Conservation (phyloP, 176 grass and related monocot species). For the Cocos nucifera region DNA sequence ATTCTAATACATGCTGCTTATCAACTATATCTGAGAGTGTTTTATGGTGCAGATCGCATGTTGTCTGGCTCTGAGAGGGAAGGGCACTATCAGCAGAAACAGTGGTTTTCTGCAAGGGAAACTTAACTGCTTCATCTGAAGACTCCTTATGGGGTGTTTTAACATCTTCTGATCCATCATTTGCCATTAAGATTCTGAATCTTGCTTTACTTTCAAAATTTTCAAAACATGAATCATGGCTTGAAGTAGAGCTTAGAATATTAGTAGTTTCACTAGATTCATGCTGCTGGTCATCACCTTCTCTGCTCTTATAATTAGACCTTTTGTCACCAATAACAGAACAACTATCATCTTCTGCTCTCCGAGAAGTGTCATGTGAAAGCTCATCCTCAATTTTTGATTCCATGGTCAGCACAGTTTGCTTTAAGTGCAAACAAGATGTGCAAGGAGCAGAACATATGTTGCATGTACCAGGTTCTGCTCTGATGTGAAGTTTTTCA, state of each 20-base stretch:
- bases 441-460: slow-evolving; percentile 35
- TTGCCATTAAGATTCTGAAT: background rate
- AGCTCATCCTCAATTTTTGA: background rate
- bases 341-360: background rate
- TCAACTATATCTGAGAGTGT: background rate
- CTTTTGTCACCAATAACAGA: slow-evolving; percentile 16
- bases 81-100: background rate
- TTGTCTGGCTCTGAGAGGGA: slow-evolving; percentile 1
- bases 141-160: background rate
- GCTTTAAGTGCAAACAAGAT: slow-evolving; percentile 28
- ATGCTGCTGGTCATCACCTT: slow-evolving; percentile 3
- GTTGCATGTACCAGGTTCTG: slow-evolving; percentile 26
- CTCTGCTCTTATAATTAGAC: slow-evolving; percentile 5
- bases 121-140: background rate
- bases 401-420: background rate
- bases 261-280: slow-evolving; percentile 4
- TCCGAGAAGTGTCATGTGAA: background rate
- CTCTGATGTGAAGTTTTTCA: background rate
- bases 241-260: slow-evolving; percentile 1
- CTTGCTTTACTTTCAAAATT: background rate
- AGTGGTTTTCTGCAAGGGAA: background rate
- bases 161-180: no score
- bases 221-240: slow-evolving; percentile 2
- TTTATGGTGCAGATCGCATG: slow-evolving; percentile 8
- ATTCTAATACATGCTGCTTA: slow-evolving; percentile 5